Percentiles rank a stretch among this genome's conserved stretches.
Conservation (phyloP, 495 filamentous ascomycete species). For the Tuber indicum region DNA sequence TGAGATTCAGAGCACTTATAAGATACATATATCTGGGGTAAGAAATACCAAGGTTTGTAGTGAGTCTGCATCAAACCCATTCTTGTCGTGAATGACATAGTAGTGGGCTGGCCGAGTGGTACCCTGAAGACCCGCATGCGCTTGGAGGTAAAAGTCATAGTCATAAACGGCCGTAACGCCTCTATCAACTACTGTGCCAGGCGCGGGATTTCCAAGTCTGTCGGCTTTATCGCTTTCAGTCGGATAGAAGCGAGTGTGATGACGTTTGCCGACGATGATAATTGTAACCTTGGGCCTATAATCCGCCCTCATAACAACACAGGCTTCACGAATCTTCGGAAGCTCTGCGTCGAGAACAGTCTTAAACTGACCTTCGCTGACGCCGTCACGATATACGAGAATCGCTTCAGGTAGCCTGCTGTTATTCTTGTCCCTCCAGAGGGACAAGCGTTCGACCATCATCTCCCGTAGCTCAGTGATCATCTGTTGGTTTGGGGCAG, state of each 20-base stretch:
- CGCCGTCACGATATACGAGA: conserved; percentile 83
- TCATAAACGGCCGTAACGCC: conserved; percentile 68
- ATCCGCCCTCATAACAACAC: conserved; percentile 49
- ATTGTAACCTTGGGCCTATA: conserved; percentile 49
- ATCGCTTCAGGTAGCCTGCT: conserved; percentile 60
- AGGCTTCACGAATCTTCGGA: conserved; percentile 56
- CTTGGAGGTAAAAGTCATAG: conserved; percentile 86
- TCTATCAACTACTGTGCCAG: conserved; percentile 80
- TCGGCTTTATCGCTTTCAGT: conserved; percentile 48
- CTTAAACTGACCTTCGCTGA: conserved; percentile 58
- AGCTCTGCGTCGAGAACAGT: conserved; percentile 43
- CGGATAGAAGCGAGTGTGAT: conserved; percentile 83
- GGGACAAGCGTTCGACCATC: conserved; percentile 54
- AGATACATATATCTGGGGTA: neutral
- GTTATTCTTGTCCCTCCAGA: conserved; percentile 55
- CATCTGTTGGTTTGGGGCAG: conserved; percentile 46
- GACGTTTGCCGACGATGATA: conserved; percentile 74
- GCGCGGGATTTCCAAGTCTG: conserved; percentile 56
- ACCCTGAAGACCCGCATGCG: conserved; percentile 76
- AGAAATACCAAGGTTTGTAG: conserved; percentile 33
- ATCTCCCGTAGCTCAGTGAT: conserved; percentile 51
- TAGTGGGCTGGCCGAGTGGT: conserved; percentile 78
- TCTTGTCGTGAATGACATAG: conserved; percentile 67
- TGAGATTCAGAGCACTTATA: conserved; percentile 8
- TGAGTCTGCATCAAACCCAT: conserved; percentile 25